phyloP scores from a whole-genome alignment of 768 basidiomycete species.

The Galerina sulciceps region DNA sequence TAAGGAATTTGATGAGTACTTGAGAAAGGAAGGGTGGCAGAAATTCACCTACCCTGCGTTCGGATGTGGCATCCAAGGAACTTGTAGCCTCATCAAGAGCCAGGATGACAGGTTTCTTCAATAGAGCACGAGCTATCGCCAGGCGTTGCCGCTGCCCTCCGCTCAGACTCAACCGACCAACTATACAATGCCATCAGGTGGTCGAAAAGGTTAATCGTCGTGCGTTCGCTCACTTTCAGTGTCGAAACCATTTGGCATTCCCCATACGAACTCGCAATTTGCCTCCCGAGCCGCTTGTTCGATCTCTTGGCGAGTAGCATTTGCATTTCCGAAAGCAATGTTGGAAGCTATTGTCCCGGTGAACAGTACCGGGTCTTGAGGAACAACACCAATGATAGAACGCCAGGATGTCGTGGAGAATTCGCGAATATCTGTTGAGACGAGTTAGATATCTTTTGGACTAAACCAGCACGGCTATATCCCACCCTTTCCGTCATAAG shows the following conservation, averaged over 20 bases:
- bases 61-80: constrained; percentile 87
- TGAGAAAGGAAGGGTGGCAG: not conserved
- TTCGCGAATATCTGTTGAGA: constrained; percentile 74
- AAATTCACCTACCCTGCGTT: constrained; percentile 62
- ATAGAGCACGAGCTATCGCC: constrained; percentile 84
- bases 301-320: constrained; percentile 80
- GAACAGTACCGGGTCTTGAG: constrained; percentile 92
- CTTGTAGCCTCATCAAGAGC: constrained; percentile 91
- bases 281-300: constrained; percentile 89
- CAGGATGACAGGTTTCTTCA: constrained; percentile 88
- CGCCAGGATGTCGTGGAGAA: constrained; percentile 90
- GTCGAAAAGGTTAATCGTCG: not conserved
- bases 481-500: constrained; percentile 85
- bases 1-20: not conserved
- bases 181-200: constrained; percentile 33
- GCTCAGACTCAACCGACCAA: constrained; percentile 70
- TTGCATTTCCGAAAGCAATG: constrained; percentile 84
- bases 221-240: constrained; percentile 70
- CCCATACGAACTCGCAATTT: constrained; percentile 96
- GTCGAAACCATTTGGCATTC: constrained; percentile 92
- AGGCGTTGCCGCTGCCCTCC: constrained; percentile 84
- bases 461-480: constrained; percentile 13
- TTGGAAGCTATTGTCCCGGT: constrained; percentile 94
- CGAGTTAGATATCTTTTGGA: not conserved
- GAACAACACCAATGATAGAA: constrained; percentile 88